A percentile compares a stretch with the other conserved stretches of the same genome.
Conservation (phyloP, 192 early-diverging fungal genomes). For the Backusella liffmaniae region DNA sequence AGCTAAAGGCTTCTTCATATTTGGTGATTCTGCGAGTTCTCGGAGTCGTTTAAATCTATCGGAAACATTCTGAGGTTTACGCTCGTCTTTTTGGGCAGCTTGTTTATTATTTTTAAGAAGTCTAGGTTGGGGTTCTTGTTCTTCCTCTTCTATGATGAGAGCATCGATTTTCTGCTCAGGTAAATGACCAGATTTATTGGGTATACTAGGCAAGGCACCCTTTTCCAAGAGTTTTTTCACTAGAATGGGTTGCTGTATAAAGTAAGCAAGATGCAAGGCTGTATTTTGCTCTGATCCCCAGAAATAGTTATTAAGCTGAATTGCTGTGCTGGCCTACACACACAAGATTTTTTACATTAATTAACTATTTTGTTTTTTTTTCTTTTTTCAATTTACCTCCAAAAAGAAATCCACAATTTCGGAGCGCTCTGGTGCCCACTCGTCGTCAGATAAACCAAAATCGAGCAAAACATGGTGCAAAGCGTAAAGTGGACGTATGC, state of each 20-base stretch:
- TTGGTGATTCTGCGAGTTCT: slow-evolving; percentile 16
- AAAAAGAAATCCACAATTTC: slow-evolving; percentile 16
- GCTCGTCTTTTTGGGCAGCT: not conserved
- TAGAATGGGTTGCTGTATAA: slow-evolving; percentile 7
- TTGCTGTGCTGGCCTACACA: not conserved
- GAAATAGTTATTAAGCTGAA: slow-evolving; percentile 14
- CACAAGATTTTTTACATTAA: not conserved
- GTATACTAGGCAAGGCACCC: slow-evolving; percentile 9
- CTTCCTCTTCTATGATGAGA: not conserved
- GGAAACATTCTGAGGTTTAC: not conserved
- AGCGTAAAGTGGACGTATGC: slow-evolving; percentile 2
- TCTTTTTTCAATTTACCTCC: slow-evolving; percentile 11
- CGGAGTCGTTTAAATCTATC: slow-evolving; percentile 22
- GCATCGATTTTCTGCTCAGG: slow-evolving; percentile 13
- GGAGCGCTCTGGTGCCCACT: slow-evolving; percentile 14
- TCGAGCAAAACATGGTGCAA: slow-evolving; percentile 14
- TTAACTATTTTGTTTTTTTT: not conserved
- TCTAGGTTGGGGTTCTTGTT: not conserved
- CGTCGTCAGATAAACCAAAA: slow-evolving; percentile 6
- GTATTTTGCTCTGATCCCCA: slow-evolving; percentile 27
- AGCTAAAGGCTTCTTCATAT: not conserved
- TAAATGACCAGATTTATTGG: slow-evolving; percentile 7
- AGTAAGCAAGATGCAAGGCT: slow-evolving; percentile 20
- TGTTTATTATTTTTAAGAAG: not conserved
- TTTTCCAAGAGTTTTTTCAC: slow-evolving; percentile 7